Evolutionary conservation across 2,329 filamentous ascomycete genomes (phyloP).

Genomic region (Thielaviopsis musarum): DNA sequence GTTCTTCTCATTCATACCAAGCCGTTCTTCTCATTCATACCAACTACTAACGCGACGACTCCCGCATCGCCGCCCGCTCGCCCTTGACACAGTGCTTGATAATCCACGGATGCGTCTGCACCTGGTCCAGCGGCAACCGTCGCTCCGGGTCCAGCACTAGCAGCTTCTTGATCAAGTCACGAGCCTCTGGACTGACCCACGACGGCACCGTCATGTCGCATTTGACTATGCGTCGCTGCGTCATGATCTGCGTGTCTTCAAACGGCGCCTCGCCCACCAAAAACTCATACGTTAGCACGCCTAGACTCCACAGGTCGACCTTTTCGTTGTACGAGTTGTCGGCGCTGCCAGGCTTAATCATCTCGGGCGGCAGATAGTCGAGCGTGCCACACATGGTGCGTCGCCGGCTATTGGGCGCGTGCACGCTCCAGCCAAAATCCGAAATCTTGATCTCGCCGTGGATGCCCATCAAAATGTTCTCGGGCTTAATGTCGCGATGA

Average conservation of each 20-base stretch:
- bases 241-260: slow-evolving; percentile 90
- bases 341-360: slow-evolving; percentile 66
- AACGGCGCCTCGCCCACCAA: slow-evolving; percentile 92
- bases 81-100: slow-evolving; percentile 74
- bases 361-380: slow-evolving; percentile 95
- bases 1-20: no score
- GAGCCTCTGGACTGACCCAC: slow-evolving; percentile 80
- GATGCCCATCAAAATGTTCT: slow-evolving; percentile 91
- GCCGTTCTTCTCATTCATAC: no score
- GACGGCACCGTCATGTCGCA: slow-evolving; percentile 85
- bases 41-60: slow-evolving; percentile 21
- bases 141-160: slow-evolving; percentile 89
- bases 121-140: slow-evolving; percentile 74
- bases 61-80: slow-evolving; percentile 34
- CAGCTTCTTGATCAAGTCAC: slow-evolving; percentile 81
- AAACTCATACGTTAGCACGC: slow-evolving; percentile 92
- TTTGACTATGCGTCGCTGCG: slow-evolving; percentile 70
- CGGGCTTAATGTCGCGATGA: slow-evolving; percentile 92
- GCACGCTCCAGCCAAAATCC: slow-evolving; percentile 96
- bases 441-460: slow-evolving; percentile 98
- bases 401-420: slow-evolving; percentile 84
- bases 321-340: slow-evolving; percentile 91
- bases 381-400: slow-evolving; percentile 95
- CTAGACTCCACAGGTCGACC: slow-evolving; percentile 90
- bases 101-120: slow-evolving; percentile 89